These are phyloP conservation scores for Colletotrichum sp. DNA, from an alignment of 2,329 filamentous ascomycete species.

Conservation along the genomic window DNA sequence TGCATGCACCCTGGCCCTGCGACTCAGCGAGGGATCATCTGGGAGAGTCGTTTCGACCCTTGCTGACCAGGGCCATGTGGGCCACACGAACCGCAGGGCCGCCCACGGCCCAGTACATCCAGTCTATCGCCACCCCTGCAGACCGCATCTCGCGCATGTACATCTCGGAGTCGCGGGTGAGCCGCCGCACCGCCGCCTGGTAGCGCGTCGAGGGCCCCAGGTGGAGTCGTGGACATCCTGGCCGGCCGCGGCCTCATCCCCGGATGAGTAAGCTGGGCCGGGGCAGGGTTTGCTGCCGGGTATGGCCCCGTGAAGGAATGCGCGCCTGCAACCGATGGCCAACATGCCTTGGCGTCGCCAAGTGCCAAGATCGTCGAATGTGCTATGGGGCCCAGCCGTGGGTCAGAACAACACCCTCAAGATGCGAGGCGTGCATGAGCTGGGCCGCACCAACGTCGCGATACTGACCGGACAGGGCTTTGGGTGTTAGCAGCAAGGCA, in stretches of 20 bases:
- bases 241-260: background rate
- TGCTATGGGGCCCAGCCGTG: background rate
- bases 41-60: background rate
- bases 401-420: background rate
- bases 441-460: background rate
- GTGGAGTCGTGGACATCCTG: background rate
- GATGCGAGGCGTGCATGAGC: background rate
- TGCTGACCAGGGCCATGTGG: background rate
- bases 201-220: background rate
- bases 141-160: background rate
- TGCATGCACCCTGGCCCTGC: background rate
- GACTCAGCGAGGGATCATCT: background rate
- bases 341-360: background rate
- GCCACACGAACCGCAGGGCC: background rate
- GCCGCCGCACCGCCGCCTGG: background rate
- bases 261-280: background rate
- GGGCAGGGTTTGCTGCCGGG: background rate
- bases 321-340: background rate
- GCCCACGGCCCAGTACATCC: background rate
- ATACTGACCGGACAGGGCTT: background rate
- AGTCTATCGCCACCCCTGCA: background rate
- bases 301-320: background rate
- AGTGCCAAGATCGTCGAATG: background rate
- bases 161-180: background rate
- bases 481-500: background rate